Base-by-base conservation (phyloP, 495 filamentous ascomycete species). In the Pyrenopolyporus hunteri region DNA sequence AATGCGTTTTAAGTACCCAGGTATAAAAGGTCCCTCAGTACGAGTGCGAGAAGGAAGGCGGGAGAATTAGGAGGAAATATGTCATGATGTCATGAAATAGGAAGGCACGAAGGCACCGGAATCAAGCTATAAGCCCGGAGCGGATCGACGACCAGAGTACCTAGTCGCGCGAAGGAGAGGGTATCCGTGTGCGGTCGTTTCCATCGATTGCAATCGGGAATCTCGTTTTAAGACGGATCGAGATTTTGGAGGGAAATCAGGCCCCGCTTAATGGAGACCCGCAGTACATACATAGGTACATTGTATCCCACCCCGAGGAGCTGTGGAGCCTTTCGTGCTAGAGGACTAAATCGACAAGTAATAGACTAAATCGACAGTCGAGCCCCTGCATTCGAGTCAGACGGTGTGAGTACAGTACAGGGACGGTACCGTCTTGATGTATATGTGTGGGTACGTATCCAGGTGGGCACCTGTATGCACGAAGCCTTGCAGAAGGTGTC, bases 51-150 rank as follows among this genome's bases (percentile, higher is more conserved):
- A 44, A 37, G 33, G 40, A 58, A 63, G 42, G 28, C 54, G 31
- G 55, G 9, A 50, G 61, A 64, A 64, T 50, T 48, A 13, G 19
- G 36, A 36, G 14, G 61, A 64, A 59, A 17, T n/a, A n/a, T n/a
- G 13, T 31, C 1, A 36, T 64, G 61, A 64, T 64, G 55, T 64
- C 61, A 59, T 42, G n/a, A 48, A 37, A 6, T 33, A 47, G 33
- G 37, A 54, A 56, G 51, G n/a, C n/a, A n/a, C 42, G 16, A 46
- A 56, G 4, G 32, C 31, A 16, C 40, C 45, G 48, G 60, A 62
- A 56, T 51, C 53, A 47, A 42, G 53, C n/a, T n/a, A 48, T 64
- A 64, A 53, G 48, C 32, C 11, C 26, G 25, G 16, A 51, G 57
- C 40, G 43, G 42, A 19, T 35, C 43, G 32, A 40, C 36, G 22